Conservation (phyloP, 2,329 filamentous ascomycete species). For the Aureobasidium sp. region DNA sequence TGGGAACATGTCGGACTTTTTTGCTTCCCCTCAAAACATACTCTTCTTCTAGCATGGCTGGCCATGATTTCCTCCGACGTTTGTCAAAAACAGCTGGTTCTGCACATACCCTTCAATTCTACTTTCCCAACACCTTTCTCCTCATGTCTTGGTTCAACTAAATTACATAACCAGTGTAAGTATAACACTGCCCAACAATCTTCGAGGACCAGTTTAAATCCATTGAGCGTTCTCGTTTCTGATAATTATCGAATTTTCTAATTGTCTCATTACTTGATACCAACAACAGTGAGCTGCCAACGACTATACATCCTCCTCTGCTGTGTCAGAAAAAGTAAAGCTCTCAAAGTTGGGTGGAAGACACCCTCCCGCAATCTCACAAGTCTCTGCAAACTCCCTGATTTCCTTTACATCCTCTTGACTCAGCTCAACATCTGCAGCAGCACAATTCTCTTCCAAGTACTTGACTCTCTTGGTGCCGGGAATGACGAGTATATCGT, state of each 20-base stretch:
- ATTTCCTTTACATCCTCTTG: constrained; percentile 24
- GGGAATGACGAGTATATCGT: constrained; percentile 23
- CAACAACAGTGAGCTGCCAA: too few species aligned
- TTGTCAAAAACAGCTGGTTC: not conserved
- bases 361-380: constrained; percentile 29
- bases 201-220: too few species aligned
- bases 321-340: constrained; percentile 35
- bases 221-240: too few species aligned
- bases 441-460: constrained; percentile 24
- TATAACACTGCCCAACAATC: too few species aligned
- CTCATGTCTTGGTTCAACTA: too few species aligned
- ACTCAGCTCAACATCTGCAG: constrained; percentile 21
- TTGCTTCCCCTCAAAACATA: not conserved
- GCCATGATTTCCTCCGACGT: not conserved
- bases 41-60: not conserved
- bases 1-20: not conserved
- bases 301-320: constrained; percentile 17
- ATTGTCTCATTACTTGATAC: too few species aligned
- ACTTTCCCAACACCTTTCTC: not conserved
- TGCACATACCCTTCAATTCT: not conserved
- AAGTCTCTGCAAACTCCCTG: constrained; percentile 25
- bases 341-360: constrained; percentile 33
- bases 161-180: too few species aligned
- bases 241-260: too few species aligned
- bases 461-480: constrained; percentile 26